These are phyloP conservation scores for Clarkia xantiana DNA, from an alignment of 345 rosid genomes.

Conservation along the genomic window DNA sequence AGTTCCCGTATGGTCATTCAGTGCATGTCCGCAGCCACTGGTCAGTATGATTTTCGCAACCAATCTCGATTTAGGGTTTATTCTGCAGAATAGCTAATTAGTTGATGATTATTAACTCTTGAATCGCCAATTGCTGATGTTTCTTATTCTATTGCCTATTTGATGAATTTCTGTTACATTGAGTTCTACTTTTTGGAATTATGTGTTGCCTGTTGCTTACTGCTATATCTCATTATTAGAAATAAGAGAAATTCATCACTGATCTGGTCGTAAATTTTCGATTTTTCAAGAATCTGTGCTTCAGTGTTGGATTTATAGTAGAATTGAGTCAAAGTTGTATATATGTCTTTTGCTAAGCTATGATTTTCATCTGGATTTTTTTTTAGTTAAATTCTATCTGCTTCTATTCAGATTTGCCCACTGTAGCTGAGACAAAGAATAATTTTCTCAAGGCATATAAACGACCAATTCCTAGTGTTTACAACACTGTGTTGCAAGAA, in stretches of 20 bases:
- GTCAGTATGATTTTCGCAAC: conserved; percentile 15
- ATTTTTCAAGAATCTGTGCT: too few relatives aligned
- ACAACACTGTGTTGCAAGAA: conserved; percentile 78
- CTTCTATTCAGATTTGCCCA: conserved; percentile 49
- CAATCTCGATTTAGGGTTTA: neutral
- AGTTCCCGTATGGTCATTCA: conserved; percentile 34
- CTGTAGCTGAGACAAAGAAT: conserved; percentile 75
- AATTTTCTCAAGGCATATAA: conserved; percentile 70
- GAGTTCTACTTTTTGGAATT: too few relatives aligned
- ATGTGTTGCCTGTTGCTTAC: too few relatives aligned
- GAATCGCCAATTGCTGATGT: too few relatives aligned
- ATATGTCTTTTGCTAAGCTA: neutral
- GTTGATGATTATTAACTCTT: too few relatives aligned
- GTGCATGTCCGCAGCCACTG: conserved; percentile 52
- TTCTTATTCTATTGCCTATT: too few relatives aligned
- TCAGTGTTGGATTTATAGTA: too few relatives aligned
- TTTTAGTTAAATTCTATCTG: conserved; percentile 3
- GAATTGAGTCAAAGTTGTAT: too few relatives aligned
- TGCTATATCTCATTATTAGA: too few relatives aligned
- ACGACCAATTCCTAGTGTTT: conserved; percentile 86
- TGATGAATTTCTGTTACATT: too few relatives aligned
- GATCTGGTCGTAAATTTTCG: too few relatives aligned
- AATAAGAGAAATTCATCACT: too few relatives aligned
- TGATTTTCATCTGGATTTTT: neutral
- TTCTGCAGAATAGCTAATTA: neutral